Evolutionary conservation across 192 early-diverging fungal species (phyloP), one percentile per base, ranked within the genome.

Genomic region (Phlyctochytrium arcticum): DNA sequence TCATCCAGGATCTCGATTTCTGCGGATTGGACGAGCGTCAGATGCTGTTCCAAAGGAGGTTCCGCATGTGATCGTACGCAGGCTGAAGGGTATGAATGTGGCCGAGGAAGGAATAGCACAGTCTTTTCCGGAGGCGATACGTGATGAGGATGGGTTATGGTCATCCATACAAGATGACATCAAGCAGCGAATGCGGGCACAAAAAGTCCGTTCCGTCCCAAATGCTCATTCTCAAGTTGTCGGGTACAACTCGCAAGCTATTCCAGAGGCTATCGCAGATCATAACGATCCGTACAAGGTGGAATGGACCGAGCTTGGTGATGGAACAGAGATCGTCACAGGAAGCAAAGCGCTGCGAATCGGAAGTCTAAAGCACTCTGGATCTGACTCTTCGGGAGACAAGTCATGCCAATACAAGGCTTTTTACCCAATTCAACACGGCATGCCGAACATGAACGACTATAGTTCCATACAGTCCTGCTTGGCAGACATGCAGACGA

Each of bases 221-320:
- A 93, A 92, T 62, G 90, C 89, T 4, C 80, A 83, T 53, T 60
- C 80, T 9, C 87, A 90, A 53, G 89, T 92, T 1, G 56, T 78
- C 7, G 81, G 84, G 2, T 94, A 86, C 75, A 95, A 95, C 56
- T 67, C 73, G 10, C 77, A 86, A 35, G 70, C 85, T 12, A 56
- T 49, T 26, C 78, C 85, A 5, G 89, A 91, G 55, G 75, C 60
- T 0, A 92, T 94, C 70, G 75, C 82, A 21, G 91, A 93, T 70
- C 90, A 93, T 65, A 96, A 96, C 67, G 93, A 96, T 61, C 92
- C 92, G 5, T 92, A 90, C 68, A 86, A 88, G 54, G 85, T 93
- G 19, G 93, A 96, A 36, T 96, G 93, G 93, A 86, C 87, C 0
- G 65, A 85, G 0, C 60, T 80, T 0, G 64, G 68, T 19, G 39